phyloP scores from a whole-genome alignment of 768 basidiomycete species.

The Lactarius trivialis region DNA sequence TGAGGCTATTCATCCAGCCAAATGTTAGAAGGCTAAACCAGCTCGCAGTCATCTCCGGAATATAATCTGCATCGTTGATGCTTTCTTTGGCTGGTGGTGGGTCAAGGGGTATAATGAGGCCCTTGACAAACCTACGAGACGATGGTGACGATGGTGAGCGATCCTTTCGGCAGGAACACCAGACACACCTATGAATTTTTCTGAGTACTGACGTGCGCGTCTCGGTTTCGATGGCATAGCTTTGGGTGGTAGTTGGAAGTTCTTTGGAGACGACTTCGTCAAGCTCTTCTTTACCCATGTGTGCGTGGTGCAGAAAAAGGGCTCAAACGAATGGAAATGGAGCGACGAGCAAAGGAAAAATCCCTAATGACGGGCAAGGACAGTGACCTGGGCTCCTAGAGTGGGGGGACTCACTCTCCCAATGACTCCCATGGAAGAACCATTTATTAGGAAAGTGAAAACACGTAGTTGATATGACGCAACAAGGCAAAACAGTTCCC shows the following conservation, averaged over 20 bases:
- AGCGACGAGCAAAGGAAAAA: too few relatives aligned
- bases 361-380: too few relatives aligned
- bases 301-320: background rate
- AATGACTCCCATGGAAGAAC: too few relatives aligned
- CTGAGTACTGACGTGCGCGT: background rate
- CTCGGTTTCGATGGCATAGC: background rate
- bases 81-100: slow-evolving; percentile 42
- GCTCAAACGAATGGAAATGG: too few relatives aligned
- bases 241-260: background rate
- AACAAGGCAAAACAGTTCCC: too few relatives aligned
- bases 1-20: slow-evolving; percentile 65
- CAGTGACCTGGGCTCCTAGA: too few relatives aligned
- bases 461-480: too few relatives aligned
- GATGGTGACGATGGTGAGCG: background rate
- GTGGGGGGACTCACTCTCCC: too few relatives aligned
- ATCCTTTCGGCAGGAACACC: background rate
- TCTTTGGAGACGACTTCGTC: background rate
- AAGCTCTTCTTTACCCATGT: slow-evolving; percentile 1
- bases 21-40: slow-evolving; percentile 60
- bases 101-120: slow-evolving; percentile 21
- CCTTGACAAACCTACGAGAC: slow-evolving; percentile 16
- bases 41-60: slow-evolving; percentile 62
- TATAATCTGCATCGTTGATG: slow-evolving; percentile 51
- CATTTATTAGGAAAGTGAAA: too few relatives aligned
- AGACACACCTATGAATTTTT: slow-evolving; percentile 2